These are phyloP conservation scores for Cladobotryum protrusum DNA, from an alignment of 2,329 filamentous ascomycete genomes.

Conservation along the genomic window DNA sequence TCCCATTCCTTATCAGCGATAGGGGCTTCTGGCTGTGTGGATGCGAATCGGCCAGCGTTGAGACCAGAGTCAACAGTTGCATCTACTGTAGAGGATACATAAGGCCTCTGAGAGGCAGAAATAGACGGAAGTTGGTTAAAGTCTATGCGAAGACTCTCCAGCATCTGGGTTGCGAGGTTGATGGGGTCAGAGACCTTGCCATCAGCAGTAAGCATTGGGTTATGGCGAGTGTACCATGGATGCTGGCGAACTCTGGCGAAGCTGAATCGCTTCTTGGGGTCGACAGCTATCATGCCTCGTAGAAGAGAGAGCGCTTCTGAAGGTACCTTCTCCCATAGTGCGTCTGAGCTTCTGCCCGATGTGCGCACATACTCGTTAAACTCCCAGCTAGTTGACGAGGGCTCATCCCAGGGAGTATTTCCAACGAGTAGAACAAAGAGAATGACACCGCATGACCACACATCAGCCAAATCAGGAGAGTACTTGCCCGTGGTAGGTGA, in stretches of 20 bases:
- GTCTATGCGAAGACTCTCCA: constrained; percentile 84
- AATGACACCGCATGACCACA: constrained; percentile 98
- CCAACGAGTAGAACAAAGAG: constrained; percentile 91
- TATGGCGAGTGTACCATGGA: constrained; percentile 87
- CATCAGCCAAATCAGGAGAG: constrained; percentile 74
- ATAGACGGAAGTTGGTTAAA: constrained; percentile 63
- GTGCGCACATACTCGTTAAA: constrained; percentile 80
- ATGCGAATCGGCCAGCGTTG: constrained; percentile 51
- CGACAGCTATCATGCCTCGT: constrained; percentile 86
- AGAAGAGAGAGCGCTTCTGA: constrained; percentile 70
- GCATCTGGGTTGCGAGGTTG: constrained; percentile 86
- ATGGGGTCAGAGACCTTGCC: constrained; percentile 74
- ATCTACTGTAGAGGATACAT: constrained; percentile 35
- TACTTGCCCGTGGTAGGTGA: constrained; percentile 53
- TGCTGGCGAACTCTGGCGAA: constrained; percentile 82
- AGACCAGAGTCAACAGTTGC: constrained; percentile 63
- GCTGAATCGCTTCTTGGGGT: constrained; percentile 69
- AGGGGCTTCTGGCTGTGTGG: constrained; percentile 77
- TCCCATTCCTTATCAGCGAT: constrained; percentile 73
- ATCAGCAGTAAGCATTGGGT: constrained; percentile 66
- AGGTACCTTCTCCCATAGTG: constrained; percentile 77
- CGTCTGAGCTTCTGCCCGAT: constrained; percentile 75
- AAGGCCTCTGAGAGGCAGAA: constrained; percentile 38
- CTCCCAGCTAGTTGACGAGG: constrained; percentile 79
- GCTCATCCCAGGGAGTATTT: constrained; percentile 97